Base-by-base conservation (phyloP, 2,329 filamentous ascomycete genomes). In the Alternaria triticimaculans region DNA sequence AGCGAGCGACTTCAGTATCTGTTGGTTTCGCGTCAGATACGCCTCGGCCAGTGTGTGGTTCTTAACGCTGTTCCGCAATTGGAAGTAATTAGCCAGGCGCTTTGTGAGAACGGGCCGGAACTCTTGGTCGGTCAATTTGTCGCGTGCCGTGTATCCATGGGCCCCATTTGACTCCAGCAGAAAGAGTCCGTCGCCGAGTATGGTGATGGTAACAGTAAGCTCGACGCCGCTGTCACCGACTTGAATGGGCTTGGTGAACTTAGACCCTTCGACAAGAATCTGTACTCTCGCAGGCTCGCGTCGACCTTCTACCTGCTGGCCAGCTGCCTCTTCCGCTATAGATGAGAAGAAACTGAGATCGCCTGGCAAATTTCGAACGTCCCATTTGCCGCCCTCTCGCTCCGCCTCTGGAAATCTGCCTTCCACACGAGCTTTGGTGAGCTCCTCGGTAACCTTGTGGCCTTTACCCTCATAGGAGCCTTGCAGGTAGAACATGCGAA, bases 401-500 rank as follows among this genome's bases (percentile, higher is more conserved):
- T 97, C 93, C n/a, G 84, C 79, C 76, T 97, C 94, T 0, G 92
- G 83, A 73, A 96, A 97, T 11, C 94, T 88, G 6, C 90, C 91
- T 80, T 97, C 95, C 14, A 97, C 89, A 67, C 90, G 89, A 9
- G 94, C 94, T 81, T 95, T 96, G 51, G 90, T 88, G 12, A 97
- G 85, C 68, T 98, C 96, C 80, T 98, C 95, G 26, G 89, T 89
- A 80, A 93, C 90, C 64, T 90, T 92, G 18, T 85, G 83, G 1
- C 91, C 92, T 77, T 90, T 94, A 25, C 89, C 90, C 75, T 97
- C 92, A 72, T 95, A 95, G 8, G 87, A 82, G 56, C 93, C 92
- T 55, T 90, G 87, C 1, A 97, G 85, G 44, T 91, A 80, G 74
- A 97, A 91, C 68, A 82, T 80, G 23, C 78, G 76, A 23, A 78